phyloP scores from a whole-genome alignment of 192 early-diverging fungal species.

The Mortierella hygrophila region DNA sequence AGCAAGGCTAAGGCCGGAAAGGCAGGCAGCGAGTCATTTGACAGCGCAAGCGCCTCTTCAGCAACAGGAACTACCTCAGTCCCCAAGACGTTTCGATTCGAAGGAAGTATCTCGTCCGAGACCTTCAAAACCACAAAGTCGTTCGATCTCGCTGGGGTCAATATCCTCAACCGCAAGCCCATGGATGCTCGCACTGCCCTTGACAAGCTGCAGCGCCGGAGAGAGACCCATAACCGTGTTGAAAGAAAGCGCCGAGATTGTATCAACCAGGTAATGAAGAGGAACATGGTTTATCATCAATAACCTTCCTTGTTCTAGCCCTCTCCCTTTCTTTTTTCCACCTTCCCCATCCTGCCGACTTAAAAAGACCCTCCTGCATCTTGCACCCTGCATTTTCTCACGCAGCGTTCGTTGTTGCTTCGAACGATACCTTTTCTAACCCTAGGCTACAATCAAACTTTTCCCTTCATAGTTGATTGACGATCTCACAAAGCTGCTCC shows the following conservation, averaged over 20 bases:
- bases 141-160: conserved; percentile 48
- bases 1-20: background rate
- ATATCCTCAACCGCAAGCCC: conserved; percentile 33
- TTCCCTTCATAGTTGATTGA: conserved; percentile 32
- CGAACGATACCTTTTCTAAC: background rate
- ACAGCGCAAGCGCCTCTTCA: background rate
- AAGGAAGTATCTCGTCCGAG: conserved; percentile 51
- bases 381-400: background rate
- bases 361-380: background rate
- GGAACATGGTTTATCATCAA: background rate
- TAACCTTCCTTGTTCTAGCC: background rate
- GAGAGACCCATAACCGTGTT: conserved; percentile 84
- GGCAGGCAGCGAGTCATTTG: background rate
- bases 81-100: conserved; percentile 46
- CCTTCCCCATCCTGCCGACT: background rate
- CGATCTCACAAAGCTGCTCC: conserved; percentile 42
- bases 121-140: conserved; percentile 51
- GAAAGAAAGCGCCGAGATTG: conserved; percentile 81
- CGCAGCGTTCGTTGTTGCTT: background rate
- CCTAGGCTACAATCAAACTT: background rate
- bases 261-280: conserved; percentile 68
- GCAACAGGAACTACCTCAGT: background rate
- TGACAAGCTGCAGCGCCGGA: conserved; percentile 77
- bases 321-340: conserved; percentile 1
- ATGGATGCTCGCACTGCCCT: conserved; percentile 64